These are phyloP conservation scores for Colletotrichum salicis DNA, from an alignment of 2,329 filamentous ascomycete species.

Conservation along the genomic window DNA sequence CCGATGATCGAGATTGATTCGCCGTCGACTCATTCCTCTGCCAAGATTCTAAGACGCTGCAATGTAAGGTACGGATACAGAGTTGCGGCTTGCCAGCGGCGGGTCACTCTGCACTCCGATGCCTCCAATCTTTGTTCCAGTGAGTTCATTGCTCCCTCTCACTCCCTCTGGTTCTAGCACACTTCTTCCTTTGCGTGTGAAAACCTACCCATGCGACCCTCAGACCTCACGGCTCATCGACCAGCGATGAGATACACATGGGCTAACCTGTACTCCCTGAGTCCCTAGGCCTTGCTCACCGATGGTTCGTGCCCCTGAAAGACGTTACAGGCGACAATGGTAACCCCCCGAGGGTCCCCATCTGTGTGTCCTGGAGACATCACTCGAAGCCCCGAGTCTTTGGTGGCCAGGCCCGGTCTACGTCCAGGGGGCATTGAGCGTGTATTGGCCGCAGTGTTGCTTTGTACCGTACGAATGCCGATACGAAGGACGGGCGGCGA, in stretches of 20 bases:
- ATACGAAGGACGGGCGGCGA: slow-evolving; percentile 8
- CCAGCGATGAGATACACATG: background rate
- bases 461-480: background rate
- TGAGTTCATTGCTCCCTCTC: background rate
- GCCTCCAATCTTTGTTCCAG: background rate
- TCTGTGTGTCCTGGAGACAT: background rate
- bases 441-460: background rate
- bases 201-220: background rate
- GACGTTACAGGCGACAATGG: background rate
- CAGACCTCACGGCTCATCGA: background rate
- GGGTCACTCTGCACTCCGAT: background rate
- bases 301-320: background rate
- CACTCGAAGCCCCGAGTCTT: background rate
- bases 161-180: background rate
- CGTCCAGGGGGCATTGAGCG: slow-evolving; percentile 21
- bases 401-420: slow-evolving; percentile 27
- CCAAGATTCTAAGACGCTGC: background rate
- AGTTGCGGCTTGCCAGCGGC: background rate
- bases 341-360: background rate
- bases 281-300: background rate
- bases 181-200: background rate
- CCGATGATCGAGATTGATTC: slow-evolving; percentile 25
- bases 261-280: background rate
- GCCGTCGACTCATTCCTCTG: slow-evolving; percentile 13
- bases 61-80: background rate